Evolutionary conservation across 2,329 filamentous ascomycete species (phyloP).

Genomic region (Nemania sp.): DNA sequence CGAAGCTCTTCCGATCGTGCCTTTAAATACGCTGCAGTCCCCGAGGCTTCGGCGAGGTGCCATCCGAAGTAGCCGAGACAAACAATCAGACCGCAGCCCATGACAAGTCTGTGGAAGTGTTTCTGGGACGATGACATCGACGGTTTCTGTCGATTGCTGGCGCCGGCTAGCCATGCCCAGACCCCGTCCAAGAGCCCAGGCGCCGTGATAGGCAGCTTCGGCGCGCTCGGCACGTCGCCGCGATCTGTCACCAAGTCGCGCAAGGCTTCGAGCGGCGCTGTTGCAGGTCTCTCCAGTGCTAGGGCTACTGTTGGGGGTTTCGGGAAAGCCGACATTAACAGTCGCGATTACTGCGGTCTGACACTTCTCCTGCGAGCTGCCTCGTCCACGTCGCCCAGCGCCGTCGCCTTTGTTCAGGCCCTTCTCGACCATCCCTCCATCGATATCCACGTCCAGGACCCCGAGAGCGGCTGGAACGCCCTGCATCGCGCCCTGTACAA

Average conservation of each 20-base stretch:
- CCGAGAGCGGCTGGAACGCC: constrained; percentile 94
- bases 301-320: constrained; percentile 51
- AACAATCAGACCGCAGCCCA: constrained; percentile 49
- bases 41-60: constrained; percentile 80
- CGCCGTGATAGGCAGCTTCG: constrained; percentile 45
- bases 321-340: constrained; percentile 74
- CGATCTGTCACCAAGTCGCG: constrained; percentile 53
- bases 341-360: constrained; percentile 77
- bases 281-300: constrained; percentile 46
- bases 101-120: constrained; percentile 75
- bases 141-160: constrained; percentile 85
- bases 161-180: constrained; percentile 62
- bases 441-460: constrained; percentile 85
- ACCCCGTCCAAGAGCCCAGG: constrained; percentile 58
- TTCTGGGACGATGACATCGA: constrained; percentile 99
- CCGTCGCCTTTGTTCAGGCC: constrained; percentile 74
- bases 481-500: constrained; percentile 88
- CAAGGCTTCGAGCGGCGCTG: constrained; percentile 56
- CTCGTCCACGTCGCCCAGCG: constrained; percentile 71
- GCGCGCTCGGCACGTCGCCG: constrained; percentile 53
- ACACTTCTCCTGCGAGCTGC: constrained; percentile 84
- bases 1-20: constrained; percentile 52
- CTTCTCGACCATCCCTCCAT: constrained; percentile 80
- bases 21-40: constrained; percentile 95
- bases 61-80: constrained; percentile 63